phyloP scores from a whole-genome alignment of 139 green algal genomes.

The Yamagishiella unicocca region DNA sequence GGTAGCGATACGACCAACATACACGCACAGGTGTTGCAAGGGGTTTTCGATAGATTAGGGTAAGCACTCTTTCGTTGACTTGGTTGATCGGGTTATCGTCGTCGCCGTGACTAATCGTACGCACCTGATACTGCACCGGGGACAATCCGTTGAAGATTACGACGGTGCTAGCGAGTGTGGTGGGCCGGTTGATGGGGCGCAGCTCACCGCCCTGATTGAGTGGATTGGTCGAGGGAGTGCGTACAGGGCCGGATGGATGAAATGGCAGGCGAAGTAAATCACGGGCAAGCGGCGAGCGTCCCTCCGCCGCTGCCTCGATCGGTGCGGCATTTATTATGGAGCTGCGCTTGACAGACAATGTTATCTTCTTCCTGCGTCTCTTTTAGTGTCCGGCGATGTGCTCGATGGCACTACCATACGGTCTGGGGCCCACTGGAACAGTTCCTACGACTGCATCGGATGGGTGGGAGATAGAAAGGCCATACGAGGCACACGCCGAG shows the following conservation, averaged over 20 bases:
- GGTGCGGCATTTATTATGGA: background rate
- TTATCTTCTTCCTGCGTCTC: background rate
- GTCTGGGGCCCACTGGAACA: too few species aligned
- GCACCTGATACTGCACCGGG: background rate
- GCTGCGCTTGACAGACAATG: background rate
- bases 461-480: too few species aligned
- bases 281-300: background rate
- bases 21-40: too few species aligned
- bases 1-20: too few species aligned
- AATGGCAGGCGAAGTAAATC: too few species aligned
- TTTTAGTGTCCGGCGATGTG: too few species aligned
- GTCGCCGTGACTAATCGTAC: background rate
- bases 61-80: background rate
- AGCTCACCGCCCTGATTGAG: background rate
- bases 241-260: too few species aligned
- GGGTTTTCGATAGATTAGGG: background rate
- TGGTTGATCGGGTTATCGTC: background rate
- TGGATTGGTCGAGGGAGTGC: background rate
- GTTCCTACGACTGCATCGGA: background rate
- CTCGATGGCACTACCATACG: too few species aligned
- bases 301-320: background rate
- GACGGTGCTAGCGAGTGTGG: background rate
- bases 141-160: background rate
- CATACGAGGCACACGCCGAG: too few species aligned
- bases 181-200: conserved; percentile 1